Percentiles rank a stretch among this genome's conserved stretches.
phyloP scores from a whole-genome alignment of 2,329 filamentous ascomycete species.

The Beauveria caledonica region DNA sequence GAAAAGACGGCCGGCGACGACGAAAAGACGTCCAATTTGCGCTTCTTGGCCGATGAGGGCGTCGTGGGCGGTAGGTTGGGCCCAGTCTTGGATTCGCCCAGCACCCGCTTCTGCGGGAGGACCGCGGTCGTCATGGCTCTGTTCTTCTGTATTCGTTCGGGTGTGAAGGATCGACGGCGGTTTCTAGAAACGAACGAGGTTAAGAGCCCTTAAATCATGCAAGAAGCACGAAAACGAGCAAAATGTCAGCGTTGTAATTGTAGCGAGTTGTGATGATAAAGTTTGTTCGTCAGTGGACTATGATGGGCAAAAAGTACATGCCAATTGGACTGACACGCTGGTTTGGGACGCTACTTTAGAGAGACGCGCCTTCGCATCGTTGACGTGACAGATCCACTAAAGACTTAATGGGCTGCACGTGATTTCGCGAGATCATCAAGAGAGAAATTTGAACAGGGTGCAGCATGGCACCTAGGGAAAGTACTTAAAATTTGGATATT shows the following conservation, averaged over 20 bases:
- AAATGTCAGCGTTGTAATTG: neutral
- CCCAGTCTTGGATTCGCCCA: constrained; percentile 59
- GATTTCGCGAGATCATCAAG: neutral
- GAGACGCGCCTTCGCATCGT: constrained; percentile 10
- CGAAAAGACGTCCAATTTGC: constrained; percentile 62
- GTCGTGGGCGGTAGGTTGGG: constrained; percentile 53
- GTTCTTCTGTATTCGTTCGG: constrained; percentile 8
- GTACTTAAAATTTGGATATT: too few relatives aligned
- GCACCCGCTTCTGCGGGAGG: constrained; percentile 63
- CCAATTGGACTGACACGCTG: neutral
- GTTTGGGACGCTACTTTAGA: constrained; percentile 4
- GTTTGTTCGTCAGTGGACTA: neutral
- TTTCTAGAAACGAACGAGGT: neutral
- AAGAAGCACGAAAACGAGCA: neutral
- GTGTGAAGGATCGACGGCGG: neutral
- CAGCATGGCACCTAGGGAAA: too few relatives aligned
- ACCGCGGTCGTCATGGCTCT: constrained; percentile 39
- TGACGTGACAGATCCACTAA: constrained; percentile 11
- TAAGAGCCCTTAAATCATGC: neutral
- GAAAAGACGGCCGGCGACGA: constrained; percentile 51
- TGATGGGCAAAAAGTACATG: constrained; percentile 5
- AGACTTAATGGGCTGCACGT: constrained; percentile 6
- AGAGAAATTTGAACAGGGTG: too few relatives aligned
- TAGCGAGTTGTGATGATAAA: neutral
- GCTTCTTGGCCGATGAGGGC: constrained; percentile 62